Evolutionary conservation across 257 asterid genomes (phyloP), one percentile per base, ranked within the genome.

Genomic region (Rehmannia glutinosa): DNA sequence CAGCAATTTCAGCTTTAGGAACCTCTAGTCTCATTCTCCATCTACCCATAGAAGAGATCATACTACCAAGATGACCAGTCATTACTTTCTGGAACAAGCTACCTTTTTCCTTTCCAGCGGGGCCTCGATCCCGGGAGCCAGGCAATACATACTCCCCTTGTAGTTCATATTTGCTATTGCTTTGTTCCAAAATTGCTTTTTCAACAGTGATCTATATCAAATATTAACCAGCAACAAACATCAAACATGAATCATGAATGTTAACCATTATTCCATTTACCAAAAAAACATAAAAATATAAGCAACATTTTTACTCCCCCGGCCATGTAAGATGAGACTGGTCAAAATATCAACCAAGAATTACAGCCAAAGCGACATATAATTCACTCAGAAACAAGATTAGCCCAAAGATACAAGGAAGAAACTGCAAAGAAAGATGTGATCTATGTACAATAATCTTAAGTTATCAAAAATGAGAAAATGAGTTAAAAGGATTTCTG

Each of bases 21-120:
- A 94, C 97, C 86, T 94, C 99, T 46, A 94, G 88, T 75, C 99
- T 90, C 95, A 94, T 85, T 80, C 99, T 85, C 99, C 99, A 94
- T 80, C 99, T 85, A 67, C 99, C 99, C 99, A 94, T 90, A 69
- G 99, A 91, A 76, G 99, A 91, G 71, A 94, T 88, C 77, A 91
- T 83, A 74, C 92, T 91, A 36, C 97, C 91, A 76, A 94, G 86
- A 87, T 91, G 96, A 51, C 99, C 97, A 33, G 92, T 91, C 91
- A 88, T 84, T 74, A 86, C 99, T 81, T 85, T 87, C 75, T 88
- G 90, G 74, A 94, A 86, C 81, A 94, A 83, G 78, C 87, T 94
- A 62, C 97, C 96, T 68, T 85, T 84, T 66, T 94, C 95, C 76
- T 86, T 86, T 70, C 92, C 95, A 68, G 88, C 75, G 24, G 91